Base-by-base conservation (phyloP, 805 yeast genomes). In the Wickerhamomyces queroliae region DNA sequence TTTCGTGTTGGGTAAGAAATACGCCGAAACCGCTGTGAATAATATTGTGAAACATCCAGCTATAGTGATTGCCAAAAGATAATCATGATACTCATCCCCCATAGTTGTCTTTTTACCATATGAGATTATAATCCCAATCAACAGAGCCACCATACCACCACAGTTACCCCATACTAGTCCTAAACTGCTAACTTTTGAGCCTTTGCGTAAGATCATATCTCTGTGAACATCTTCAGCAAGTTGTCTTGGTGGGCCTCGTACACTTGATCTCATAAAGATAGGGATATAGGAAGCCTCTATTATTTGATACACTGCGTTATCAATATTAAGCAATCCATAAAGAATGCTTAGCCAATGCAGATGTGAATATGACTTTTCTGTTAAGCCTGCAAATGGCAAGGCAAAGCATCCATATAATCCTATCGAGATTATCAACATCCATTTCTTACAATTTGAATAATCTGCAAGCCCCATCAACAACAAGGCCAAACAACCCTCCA, bases 251-350 rank as follows among this genome's bases (percentile, higher is more conserved):
- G 21, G 16, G 3, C n/a, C 31, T 2, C 19, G n/a, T 5, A 47
- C 54, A 3, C 52, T 47, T 2, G 63, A 62, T 35, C 66, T 52
- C 70, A 67, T 65, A 39, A 67, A 63, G 17, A 59, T 36, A 2
- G 72, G 72, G 29, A 66, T 63, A 38, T 64, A 66, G 1, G 69
- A 61, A 1, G 63, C 69, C 41, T 65, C 70, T 17, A 64, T 33
- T 13, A 64, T 62, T 42, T 67, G 67, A 39, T 65, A 58, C 2
- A 62, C 43, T 1, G 62, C 55, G 42, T 57, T 59, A 16, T 48
- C 45, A 11, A 63, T 44, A 27, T 55, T 55, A 29, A 62, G 38
- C 15, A 63, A 37, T n/a, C 54, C 53, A 39, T 66, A 66, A 13
- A 66, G 40, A 0, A 55, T 64, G 8, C 66, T 55, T 19, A 57